Evolutionary conservation across 192 early-diverging fungal species (phyloP).

Genomic region (Jimgerdemannia flammicorona): DNA sequence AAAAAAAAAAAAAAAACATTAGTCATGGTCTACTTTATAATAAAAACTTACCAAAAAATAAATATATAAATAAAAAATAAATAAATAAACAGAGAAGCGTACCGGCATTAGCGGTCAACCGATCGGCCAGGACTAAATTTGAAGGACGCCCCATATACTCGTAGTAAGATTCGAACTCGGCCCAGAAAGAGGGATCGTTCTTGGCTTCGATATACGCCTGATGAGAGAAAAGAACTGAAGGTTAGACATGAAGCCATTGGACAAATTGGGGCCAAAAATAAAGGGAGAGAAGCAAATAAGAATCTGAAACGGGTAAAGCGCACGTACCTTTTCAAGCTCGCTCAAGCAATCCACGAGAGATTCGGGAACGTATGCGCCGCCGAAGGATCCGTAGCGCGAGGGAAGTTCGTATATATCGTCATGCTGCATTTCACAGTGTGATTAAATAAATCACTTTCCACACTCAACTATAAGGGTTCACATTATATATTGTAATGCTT

Average conservation of each 20-base stretch:
- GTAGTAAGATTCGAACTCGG: constrained; percentile 87
- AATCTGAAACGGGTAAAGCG: background rate
- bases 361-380: constrained; percentile 97
- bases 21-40: too few relatives aligned
- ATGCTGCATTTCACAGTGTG: constrained; percentile 8
- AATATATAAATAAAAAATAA: too few relatives aligned
- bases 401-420: constrained; percentile 52
- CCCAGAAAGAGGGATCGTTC: constrained; percentile 89
- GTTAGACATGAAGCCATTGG: too few relatives aligned
- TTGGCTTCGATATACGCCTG: constrained; percentile 74
- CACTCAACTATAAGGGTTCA: too few relatives aligned
- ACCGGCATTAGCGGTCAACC: constrained; percentile 68
- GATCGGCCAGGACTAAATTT: constrained; percentile 81
- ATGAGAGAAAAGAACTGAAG: background rate
- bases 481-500: too few relatives aligned
- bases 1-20: background rate
- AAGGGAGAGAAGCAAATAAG: too few relatives aligned
- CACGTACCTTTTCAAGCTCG: constrained; percentile 64
- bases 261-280: too few relatives aligned
- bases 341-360: constrained; percentile 93
- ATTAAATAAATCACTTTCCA: background rate
- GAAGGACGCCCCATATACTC: constrained; percentile 92
- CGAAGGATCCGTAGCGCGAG: constrained; percentile 90
- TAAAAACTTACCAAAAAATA: too few relatives aligned
- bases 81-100: background rate